These are phyloP conservation scores for Geotrichum histeridarum DNA, from an alignment of 1,139 yeast genomes.

Conservation along the genomic window DNA sequence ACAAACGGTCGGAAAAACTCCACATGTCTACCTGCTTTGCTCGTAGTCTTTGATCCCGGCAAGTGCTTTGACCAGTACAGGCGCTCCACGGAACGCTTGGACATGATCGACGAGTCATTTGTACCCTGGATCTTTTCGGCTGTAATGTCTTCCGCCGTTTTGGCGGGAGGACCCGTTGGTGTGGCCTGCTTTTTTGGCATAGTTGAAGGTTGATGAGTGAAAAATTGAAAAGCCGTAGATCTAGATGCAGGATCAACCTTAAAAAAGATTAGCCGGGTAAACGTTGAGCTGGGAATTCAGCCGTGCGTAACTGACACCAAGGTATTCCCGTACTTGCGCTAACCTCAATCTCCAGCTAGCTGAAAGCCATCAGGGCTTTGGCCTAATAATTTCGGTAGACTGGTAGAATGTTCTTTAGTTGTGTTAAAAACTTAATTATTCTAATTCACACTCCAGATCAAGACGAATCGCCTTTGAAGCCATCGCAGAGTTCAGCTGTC, in stretches of 20 bases:
- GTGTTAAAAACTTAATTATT: too few species aligned
- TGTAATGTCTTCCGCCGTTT: slow-evolving; percentile 20
- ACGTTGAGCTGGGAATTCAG: too few species aligned
- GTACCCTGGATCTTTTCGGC: slow-evolving; percentile 67
- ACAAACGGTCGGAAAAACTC: slow-evolving; percentile 68
- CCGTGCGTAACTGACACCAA: too few species aligned
- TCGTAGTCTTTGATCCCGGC: slow-evolving; percentile 37
- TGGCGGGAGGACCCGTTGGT: neutral
- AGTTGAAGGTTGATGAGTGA: neutral
- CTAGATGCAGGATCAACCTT: neutral
- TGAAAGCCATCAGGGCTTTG: too few species aligned
- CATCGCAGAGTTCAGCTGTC: too few species aligned
- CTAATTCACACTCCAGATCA: too few species aligned
- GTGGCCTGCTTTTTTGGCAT: slow-evolving; percentile 4
- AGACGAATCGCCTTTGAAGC: too few species aligned
- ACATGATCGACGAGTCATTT: slow-evolving; percentile 76
- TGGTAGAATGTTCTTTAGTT: too few species aligned
- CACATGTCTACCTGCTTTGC: slow-evolving; percentile 23
- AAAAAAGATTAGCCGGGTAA: neutral
- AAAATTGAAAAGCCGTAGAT: neutral
- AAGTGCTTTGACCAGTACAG: slow-evolving; percentile 46
- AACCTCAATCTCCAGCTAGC: too few species aligned
- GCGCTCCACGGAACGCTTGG: slow-evolving; percentile 73
- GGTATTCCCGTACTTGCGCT: too few species aligned
- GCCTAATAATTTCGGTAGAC: too few species aligned